Base-by-base conservation (phyloP, 2,329 filamentous ascomycete genomes). In the Thelonectria rubi region DNA sequence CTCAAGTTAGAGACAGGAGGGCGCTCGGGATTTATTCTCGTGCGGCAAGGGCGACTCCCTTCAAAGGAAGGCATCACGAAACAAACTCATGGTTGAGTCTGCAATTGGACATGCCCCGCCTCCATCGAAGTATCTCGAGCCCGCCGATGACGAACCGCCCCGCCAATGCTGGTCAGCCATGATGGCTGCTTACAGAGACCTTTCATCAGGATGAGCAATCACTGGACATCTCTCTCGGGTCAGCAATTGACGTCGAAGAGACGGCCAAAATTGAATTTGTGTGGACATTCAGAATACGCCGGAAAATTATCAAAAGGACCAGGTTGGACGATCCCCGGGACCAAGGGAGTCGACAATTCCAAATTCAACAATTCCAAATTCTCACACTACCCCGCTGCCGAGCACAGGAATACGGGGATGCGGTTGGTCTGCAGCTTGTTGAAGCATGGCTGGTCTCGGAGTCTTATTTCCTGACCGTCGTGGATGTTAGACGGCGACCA, bases 131-230 rank as follows among this genome's bases (percentile, higher is more conserved):
- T 43, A 21, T 39, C 9, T 53, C 48, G 17, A 57, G 43, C 53
- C 46, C 21, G 42, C 32, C 58, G 58, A 61, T 61, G 58, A 57
- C 58, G 58, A 61, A 61, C 48, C 34, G 47, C 58, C 53, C 58
- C 53, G 48, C 58, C 42, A 26, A 34, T 34, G 14, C 39, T 32
- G 32, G 50, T 55, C 47, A 60, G 58, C 52, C 47, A 55, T 37
- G 47, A 49, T 61, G 53, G 53, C 53, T 61, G 58, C 53, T 61
- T 52, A 61, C 53, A 56, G 58, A 49, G 42, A 46, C 10, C 14
- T 48, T 51, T 21, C 21, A 49, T 57, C 58, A 55, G 42, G 47
- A 61, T 49, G 47, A 56, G 43, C 48, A 53, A 53, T 18, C 34
- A 37, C 6, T 18, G 30, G 32, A 34, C 3, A 26, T 3, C 30